phyloP scores from a whole-genome alignment of 331 rosid genomes.

The Quercus tomentella region DNA sequence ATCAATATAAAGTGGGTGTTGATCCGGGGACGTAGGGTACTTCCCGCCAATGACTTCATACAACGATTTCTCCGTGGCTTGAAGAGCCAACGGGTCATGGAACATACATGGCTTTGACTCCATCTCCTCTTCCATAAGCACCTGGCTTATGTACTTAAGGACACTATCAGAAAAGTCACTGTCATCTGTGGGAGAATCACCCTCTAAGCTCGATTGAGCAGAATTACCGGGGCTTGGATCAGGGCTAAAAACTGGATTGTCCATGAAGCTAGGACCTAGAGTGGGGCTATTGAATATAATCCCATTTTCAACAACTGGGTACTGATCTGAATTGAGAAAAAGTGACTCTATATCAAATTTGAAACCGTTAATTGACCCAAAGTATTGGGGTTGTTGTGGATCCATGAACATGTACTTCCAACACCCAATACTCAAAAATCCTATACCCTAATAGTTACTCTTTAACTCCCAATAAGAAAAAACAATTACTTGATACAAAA shows the following conservation, averaged over 20 bases:
- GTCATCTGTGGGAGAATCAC: slow-evolving; percentile 30
- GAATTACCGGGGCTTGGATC: slow-evolving; percentile 1
- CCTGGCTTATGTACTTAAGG: slow-evolving; percentile 54
- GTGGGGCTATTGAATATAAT: background rate
- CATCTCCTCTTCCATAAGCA: slow-evolving; percentile 70
- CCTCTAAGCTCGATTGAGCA: slow-evolving; percentile 20
- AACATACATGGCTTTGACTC: slow-evolving; percentile 63
- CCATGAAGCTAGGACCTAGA: background rate
- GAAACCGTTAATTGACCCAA: slow-evolving; percentile 9
- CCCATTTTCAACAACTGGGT: slow-evolving; percentile 5
- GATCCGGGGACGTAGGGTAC: slow-evolving; percentile 28
- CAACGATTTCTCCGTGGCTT: slow-evolving; percentile 56
- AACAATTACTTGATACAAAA: no score
- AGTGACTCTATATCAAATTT: background rate
- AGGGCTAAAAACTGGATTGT: background rate
- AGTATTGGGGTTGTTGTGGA: background rate
- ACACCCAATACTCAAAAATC: background rate
- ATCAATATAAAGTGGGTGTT: slow-evolving; percentile 14
- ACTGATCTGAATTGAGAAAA: slow-evolving; percentile 4
- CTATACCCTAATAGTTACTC: background rate
- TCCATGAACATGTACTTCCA: slow-evolving; percentile 27
- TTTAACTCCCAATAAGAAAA: no score
- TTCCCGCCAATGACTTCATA: slow-evolving; percentile 54
- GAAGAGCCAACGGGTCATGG: slow-evolving; percentile 58
- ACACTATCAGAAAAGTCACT: slow-evolving; percentile 36